A percentile compares a stretch with the other conserved stretches of the same genome.
These are phyloP conservation scores for Leishmania arabica DNA, from an alignment of 208 protist genomes.

Conservation along the genomic window DNA sequence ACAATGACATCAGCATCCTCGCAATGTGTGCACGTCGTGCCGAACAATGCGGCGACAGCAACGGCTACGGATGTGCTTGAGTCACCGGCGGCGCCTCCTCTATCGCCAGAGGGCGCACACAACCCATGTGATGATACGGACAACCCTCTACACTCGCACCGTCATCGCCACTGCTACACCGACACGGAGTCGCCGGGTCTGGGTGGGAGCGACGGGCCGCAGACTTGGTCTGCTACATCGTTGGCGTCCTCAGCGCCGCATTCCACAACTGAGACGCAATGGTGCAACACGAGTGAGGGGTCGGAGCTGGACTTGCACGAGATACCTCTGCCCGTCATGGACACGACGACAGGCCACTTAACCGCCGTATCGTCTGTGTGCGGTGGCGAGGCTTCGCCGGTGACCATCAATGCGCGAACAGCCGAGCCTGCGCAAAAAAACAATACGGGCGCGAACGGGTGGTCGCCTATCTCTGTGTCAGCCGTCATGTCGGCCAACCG, in stretches of 20 bases:
- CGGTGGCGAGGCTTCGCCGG: conserved; percentile 1
- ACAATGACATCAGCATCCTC: not conserved
- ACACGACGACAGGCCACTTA: not conserved
- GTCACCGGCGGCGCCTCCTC: not conserved
- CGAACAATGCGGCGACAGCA: not conserved
- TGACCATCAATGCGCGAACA: not conserved
- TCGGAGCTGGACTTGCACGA: not conserved
- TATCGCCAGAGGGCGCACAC: not conserved
- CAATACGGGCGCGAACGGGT: not conserved
- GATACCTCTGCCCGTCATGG: conserved; percentile 9
- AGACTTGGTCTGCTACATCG: not conserved
- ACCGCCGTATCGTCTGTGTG: conserved; percentile 9
- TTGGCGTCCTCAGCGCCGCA: conserved; percentile 1
- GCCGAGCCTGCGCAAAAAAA: not conserved
- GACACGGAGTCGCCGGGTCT: not conserved
- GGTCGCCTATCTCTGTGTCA: not conserved
- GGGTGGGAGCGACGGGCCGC: not conserved
- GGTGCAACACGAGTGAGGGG: not conserved
- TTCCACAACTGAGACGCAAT: conserved; percentile 21
- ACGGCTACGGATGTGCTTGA: not conserved
- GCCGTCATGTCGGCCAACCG: not conserved
- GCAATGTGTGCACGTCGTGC: not conserved
- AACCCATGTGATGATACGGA: not conserved
- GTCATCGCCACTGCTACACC: not conserved
- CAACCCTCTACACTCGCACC: not conserved